Conservation (phyloP, 1,139 yeast species). For the Candida glucosophila region DNA sequence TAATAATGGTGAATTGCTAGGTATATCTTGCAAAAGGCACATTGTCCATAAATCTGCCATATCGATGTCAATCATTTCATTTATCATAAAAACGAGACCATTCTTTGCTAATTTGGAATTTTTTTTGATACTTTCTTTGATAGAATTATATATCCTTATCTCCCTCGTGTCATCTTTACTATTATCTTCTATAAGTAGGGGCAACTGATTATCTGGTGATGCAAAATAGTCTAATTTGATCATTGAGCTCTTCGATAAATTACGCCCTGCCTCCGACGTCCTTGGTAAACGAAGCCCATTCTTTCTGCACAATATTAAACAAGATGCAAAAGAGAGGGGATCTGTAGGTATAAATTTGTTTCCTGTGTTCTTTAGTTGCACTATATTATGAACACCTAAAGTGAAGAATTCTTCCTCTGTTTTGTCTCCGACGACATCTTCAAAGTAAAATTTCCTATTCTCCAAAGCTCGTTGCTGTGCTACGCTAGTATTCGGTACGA, state of each 20-base stretch:
- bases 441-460: constrained; percentile 9
- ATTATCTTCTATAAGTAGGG: constrained; percentile 35
- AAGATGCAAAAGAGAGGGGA: constrained; percentile 33
- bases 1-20: no score
- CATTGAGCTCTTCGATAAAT: constrained; percentile 9
- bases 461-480: no score
- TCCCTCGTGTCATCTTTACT: constrained; percentile 11
- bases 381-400: constrained; percentile 34
- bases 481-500: constrained; percentile 15
- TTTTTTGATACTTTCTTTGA: constrained; percentile 14
- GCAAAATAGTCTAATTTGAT: constrained; percentile 29
- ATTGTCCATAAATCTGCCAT: constrained; percentile 35
- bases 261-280: constrained; percentile 1
- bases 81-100: constrained; percentile 14
- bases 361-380: constrained; percentile 9
- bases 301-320: constrained; percentile 25
- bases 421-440: constrained; percentile 3
- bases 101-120: constrained; percentile 7
- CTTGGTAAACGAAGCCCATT: constrained; percentile 24
- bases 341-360: constrained; percentile 28
- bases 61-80: constrained; percentile 25
- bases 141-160: constrained; percentile 13
- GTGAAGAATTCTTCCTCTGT: constrained; percentile 14
- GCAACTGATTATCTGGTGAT: constrained; percentile 33
- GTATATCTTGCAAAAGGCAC: constrained; percentile 17